Base-by-base conservation (phyloP, 257 asterid species). In the Petrea volubilis region DNA sequence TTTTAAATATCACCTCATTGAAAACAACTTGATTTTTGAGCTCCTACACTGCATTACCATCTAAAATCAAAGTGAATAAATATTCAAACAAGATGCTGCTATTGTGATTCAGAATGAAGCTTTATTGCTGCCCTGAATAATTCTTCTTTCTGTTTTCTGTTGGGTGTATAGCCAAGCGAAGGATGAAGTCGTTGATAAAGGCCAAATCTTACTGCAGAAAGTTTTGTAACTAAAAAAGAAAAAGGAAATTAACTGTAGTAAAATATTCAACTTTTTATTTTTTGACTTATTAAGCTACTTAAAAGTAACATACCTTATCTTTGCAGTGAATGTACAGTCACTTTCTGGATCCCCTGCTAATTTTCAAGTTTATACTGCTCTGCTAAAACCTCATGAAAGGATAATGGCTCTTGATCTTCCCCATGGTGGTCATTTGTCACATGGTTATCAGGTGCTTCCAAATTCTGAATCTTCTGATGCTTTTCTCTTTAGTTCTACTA, bases 321-420 rank as follows among this genome's bases (percentile, higher is more conserved):
- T 79, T 82, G 80, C 93, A 93, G 97, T 93, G 70, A 93, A 93
- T 76, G 98, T 93, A 33, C 98, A 93, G 81, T 85, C 98, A 33
- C 86, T 93, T 49, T 93, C 98, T 71, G 98, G 98, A 55, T 93
- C 97, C 56, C 97, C 98, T 71, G 82, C 98, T 64, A 91, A 93
- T 75, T 93, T 93, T 79, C 98, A 93, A 85, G 98, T 89, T 69
- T 93, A 93, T 68, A 91, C 97, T 33, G 98, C 98, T 69, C 80
- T 93, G 60, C 74, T 93, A 21, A 93, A 86, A 81, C 97, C 98
- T 65, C 98, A 93, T 77, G 98, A 93, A 75, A 91, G 97, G 80
- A 93, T 91, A 56, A 93, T 93, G 98, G 97, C 98, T 13, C 98
- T 93, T 76, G 98, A 93, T 89, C 98, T 93, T 77, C 98, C 98